A percentile compares a stretch with the other conserved stretches of the same genome.
Evolutionary conservation across 495 filamentous ascomycete genomes (phyloP).

Genomic region (Neurospora hispaniola): DNA sequence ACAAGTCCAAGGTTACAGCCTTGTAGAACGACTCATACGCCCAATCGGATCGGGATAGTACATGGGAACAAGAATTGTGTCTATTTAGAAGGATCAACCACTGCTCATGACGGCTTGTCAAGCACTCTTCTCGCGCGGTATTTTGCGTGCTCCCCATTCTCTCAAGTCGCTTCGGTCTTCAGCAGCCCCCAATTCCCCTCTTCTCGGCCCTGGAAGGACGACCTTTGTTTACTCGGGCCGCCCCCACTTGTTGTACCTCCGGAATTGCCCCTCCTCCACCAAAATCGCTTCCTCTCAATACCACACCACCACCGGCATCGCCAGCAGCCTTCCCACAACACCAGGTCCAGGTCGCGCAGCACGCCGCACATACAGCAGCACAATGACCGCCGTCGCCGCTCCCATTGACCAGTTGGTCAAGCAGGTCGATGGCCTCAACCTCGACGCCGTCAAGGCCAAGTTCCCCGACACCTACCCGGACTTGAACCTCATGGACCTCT

Average conservation of each 20-base stretch:
- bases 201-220: not conserved
- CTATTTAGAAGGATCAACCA: not conserved
- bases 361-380: slow-evolving; percentile 13
- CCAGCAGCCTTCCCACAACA: not conserved
- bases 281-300: not conserved
- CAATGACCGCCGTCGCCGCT: slow-evolving; percentile 15
- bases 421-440: slow-evolving; percentile 28
- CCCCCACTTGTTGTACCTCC: not conserved
- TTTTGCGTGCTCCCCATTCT: not conserved
- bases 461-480: slow-evolving; percentile 53
- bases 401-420: slow-evolving; percentile 27
- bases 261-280: not conserved
- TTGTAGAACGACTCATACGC: not conserved
- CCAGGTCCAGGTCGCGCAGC: not conserved
- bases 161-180: not conserved
- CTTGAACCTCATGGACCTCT: slow-evolving; percentile 78
- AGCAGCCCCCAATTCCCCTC: not conserved
- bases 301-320: not conserved
- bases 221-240: not conserved
- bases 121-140: not conserved
- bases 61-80: not conserved
- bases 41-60: not conserved
- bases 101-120: not conserved
- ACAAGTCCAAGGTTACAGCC: not conserved
- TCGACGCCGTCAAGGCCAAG: slow-evolving; percentile 28